Evolutionary conservation across 306 rosid species (phyloP), one percentile per base, ranked within the genome.

Genomic region (Oemleria cerasiformis): DNA sequence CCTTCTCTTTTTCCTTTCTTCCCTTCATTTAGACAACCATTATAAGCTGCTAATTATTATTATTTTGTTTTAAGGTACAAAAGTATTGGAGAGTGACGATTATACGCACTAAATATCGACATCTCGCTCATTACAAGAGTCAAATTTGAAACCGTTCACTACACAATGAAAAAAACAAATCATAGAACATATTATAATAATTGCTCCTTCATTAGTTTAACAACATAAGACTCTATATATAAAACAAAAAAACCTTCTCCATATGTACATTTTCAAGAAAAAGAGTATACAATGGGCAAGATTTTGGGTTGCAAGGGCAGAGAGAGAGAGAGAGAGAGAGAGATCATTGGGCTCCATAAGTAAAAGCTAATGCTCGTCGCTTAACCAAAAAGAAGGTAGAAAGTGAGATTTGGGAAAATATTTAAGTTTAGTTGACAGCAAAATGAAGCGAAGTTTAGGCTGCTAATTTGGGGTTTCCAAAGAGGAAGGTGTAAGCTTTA

Each of bases 401-500:
- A 51, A 77, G 75, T 74, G 74, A 38, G 80, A 76, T 42, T 21
- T 74, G 72, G 44, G 67, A 81, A 63, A 57, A 72, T 58, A 72
- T 60, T 57, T 61, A 70, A 51, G 70, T 23, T 65, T 0, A 66
- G 39, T 13, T 6, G 21, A 51, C 36, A 77, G 77, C 75, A 61
- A 38, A 79, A 71, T 39, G 4, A 76, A 84, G 87, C 83, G 78
- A 19, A 79, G 80, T 81, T 88, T 88, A 86, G 86, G 94, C 86
- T 81, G 80, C 66, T 78, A 74, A 77, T 77, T 86, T 83, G 63
- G 86, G 45, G 76, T 21, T 81, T 88, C 81, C 88, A 79, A 82
- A 81, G 88, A 80, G 53, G 67, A 79, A 84, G 78, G 59, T 86
- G 91, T 74, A 79, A 86, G 87, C 87, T 81, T 90, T 84, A 81